These are phyloP conservation scores for Trichophyton benhamiae DNA, from an alignment of 2,329 filamentous ascomycete species.

Conservation along the genomic window DNA sequence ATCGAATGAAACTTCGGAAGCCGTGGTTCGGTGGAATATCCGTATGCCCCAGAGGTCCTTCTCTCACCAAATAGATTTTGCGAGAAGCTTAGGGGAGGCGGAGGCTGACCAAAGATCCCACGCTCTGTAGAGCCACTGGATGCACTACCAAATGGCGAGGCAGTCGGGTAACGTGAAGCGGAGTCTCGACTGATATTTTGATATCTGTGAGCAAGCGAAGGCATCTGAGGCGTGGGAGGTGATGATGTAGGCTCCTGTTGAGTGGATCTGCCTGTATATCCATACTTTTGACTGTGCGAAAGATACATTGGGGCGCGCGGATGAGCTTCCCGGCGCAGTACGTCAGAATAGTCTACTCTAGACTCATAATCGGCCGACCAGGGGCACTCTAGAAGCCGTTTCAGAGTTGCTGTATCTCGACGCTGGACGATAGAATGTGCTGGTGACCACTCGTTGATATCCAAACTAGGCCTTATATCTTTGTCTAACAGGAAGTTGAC, in stretches of 20 bases:
- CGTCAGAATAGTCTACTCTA: not conserved
- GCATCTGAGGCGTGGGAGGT: not conserved
- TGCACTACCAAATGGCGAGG: too few species aligned
- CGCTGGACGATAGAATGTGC: not conserved
- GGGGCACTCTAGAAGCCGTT: not conserved
- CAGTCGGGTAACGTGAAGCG: too few species aligned
- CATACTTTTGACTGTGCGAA: not conserved
- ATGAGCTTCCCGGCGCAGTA: not conserved
- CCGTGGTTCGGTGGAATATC: not conserved
- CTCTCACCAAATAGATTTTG: too few species aligned
- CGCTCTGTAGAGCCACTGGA: too few species aligned
- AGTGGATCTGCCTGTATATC: not conserved
- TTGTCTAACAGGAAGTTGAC: not conserved
- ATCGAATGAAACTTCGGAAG: not conserved
- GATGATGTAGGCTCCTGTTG: not conserved
- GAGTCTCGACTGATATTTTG: not conserved
- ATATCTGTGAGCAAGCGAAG: not conserved
- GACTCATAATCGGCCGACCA: not conserved
- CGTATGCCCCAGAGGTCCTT: too few species aligned
- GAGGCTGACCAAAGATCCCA: too few species aligned
- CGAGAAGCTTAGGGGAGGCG: too few species aligned
- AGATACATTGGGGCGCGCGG: too few species aligned
- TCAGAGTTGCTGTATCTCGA: not conserved
- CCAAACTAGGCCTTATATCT: not conserved
- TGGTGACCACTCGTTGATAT: not conserved